A percentile compares a stretch with the other conserved stretches of the same genome.
Evolutionary conservation across 2,329 filamentous ascomycete species (phyloP).

Genomic region (Periconia sp.): DNA sequence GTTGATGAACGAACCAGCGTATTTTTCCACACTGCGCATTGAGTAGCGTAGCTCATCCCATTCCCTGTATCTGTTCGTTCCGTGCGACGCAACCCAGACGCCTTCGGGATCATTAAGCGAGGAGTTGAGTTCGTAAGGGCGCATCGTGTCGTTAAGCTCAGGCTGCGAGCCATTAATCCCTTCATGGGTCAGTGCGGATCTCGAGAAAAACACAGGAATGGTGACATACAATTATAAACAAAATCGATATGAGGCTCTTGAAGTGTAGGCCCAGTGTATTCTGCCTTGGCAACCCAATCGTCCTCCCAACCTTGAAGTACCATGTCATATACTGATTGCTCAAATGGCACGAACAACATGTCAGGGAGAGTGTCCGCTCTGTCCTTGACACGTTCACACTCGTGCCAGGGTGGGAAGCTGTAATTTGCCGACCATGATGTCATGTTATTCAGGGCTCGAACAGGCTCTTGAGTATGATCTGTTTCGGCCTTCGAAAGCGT

Average conservation of each 20-base stretch:
- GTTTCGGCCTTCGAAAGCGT: neutral
- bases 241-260: conserved; percentile 48
- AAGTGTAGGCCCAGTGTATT: conserved; percentile 35
- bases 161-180: conserved; percentile 50
- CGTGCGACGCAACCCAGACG: conserved; percentile 46
- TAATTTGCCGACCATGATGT: conserved; percentile 16
- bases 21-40: conserved; percentile 46
- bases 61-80: conserved; percentile 49
- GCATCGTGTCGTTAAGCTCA: conserved; percentile 41
- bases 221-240: conserved; percentile 41
- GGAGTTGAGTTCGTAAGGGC: conserved; percentile 44
- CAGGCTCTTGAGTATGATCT: conserved; percentile 3
- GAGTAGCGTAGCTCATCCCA: conserved; percentile 51
- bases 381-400: conserved; percentile 29
- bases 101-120: conserved; percentile 45
- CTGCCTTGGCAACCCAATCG: conserved; percentile 43
- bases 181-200: conserved; percentile 4
- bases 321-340: conserved; percentile 42
- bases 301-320: conserved; percentile 48
- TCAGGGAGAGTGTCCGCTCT: conserved; percentile 41
- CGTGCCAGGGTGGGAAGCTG: conserved; percentile 27
- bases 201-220: neutral
- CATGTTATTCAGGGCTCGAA: conserved; percentile 10
- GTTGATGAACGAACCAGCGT: conserved; percentile 46
- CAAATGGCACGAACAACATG: conserved; percentile 45